Evolutionary conservation across 2,329 filamentous ascomycete genomes (phyloP), one percentile per base, ranked within the genome.

Genomic region (Chaetomium sp.): DNA sequence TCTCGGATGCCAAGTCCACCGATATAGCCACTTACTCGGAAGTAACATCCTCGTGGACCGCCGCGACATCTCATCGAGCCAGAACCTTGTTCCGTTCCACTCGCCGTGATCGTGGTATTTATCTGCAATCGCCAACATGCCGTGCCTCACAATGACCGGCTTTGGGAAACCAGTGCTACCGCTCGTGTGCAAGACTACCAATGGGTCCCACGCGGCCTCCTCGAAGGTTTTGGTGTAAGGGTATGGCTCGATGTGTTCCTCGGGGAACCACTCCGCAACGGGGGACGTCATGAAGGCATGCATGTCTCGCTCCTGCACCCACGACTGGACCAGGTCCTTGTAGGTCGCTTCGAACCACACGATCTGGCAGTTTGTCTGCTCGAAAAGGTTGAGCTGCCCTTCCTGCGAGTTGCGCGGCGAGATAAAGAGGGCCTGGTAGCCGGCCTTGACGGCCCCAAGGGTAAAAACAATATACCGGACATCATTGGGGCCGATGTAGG

Each of bases 131-230:
- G 77, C 73, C 16, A 79, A 12, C 71, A 78, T 74, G 16, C 80
- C 80, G 5, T 80, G 75, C 4, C 70, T 70, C 23, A 74, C 69
- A 10, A 79, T 66, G n/a, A 83, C 74, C 2, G 80, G 80, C 68
- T 81, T 82, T 0, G 81, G 81, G 3, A 81, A 72, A 0, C 80
- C 80, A 0, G 80, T 82, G 50, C 76, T 80, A 6, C 81, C 81
- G 60, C 78, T 81, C 0, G 80, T 82, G 69, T 83, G 81, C 9
- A 82, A 68, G 1, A 81, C 74, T 3, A 76, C 51, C 3, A 78
- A 60, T 0, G 80, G 79, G 4, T 82, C 79, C 73, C 76, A 78
- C 62, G 76, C 70, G 0, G 75, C 79, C 59, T 81, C 71, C 4
- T 80, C 78, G 35, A 77, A 82, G 0, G 76, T 77, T 70, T 77